Base-by-base conservation (phyloP, 495 filamentous ascomycete species). In the Aspergillus ostianus region DNA sequence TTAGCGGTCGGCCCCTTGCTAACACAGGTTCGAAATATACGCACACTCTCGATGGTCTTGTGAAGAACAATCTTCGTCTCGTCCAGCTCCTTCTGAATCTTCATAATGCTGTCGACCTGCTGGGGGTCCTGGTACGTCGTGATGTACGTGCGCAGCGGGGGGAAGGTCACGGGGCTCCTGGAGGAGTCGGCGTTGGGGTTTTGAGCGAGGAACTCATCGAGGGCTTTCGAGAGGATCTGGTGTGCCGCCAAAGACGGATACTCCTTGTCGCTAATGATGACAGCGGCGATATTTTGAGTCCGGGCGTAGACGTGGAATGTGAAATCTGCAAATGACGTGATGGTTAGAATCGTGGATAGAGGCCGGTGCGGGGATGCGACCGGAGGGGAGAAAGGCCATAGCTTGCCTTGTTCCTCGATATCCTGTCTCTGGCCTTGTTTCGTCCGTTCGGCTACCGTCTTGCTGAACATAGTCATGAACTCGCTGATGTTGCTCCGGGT, bases 21-120 rank as follows among this genome's bases (percentile, higher is more conserved):
- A 47, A 12, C 26, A 20, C 10, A 8, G n/a, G 6, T 26, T 30
- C 15, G 15, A 5, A n/a, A 48, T 44, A 51, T 26, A 62, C 64
- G 48, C 27, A 67, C 61, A 56, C 61, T 67, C 56, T 65, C 62
- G 27, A 77, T 75, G n/a, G 91, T 94, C 85, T 97, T 95, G 76
- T 97, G 92, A 58, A 98, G 82, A 48, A 96, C 87, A 69, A 97
- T 94, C 85, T 97, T 98, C 57, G 95, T 98, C 82, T 97, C 92
- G 64, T 97, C 92, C 61, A 98, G 81, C 77, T 98, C 93, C 77
- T 90, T 88, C 77, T 98, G 95, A 65, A 98, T 97, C 82, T 89
- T 93, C 82, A 91, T 84, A 67, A 96, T 94, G 75, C 85, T 91
- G 75, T 92, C 92, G 54, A 92, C 93, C 73, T 95, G 84, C 71